Percentiles rank a stretch among this genome's conserved stretches.
Evolutionary conservation across 225 moss, liverwort and hornwort species (phyloP).

Genomic region (Polytrichum formosum): DNA sequence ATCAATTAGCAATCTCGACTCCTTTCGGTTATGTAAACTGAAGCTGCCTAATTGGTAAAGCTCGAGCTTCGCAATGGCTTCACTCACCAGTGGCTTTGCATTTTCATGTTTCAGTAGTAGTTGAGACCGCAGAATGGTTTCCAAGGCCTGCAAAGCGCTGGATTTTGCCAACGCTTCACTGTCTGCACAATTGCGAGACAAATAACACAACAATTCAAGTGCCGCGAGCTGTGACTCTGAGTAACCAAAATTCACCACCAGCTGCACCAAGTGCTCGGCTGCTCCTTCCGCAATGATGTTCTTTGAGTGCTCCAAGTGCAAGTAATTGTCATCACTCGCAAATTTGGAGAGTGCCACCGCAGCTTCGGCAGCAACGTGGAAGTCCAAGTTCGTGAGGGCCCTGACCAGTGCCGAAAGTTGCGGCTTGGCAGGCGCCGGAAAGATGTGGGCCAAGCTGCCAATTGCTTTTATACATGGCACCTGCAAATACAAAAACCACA

Average conservation of each 20-base stretch:
- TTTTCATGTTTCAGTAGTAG: conserved; percentile 42
- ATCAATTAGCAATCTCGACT: not conserved
- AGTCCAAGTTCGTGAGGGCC: conserved; percentile 36
- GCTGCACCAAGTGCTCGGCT: conserved; percentile 44
- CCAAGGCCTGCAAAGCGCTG: conserved; percentile 25
- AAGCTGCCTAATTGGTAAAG: conserved; percentile 49
- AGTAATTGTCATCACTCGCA: conserved; percentile 51
- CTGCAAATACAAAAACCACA: conserved; percentile 9
- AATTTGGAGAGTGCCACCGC: conserved; percentile 38
- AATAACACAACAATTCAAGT: conserved; percentile 46
- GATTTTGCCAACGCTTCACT: conserved; percentile 42
- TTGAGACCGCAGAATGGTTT: conserved; percentile 45
- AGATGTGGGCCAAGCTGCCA: conserved; percentile 45
- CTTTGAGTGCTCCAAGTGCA: conserved; percentile 60
- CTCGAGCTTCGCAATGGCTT: conserved; percentile 53
- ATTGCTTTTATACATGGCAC: conserved; percentile 47
- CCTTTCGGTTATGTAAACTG: conserved; percentile 12
- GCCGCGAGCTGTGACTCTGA: conserved; percentile 40
- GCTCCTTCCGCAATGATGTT: conserved; percentile 49
- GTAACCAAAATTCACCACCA: conserved; percentile 51
- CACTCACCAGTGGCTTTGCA: conserved; percentile 36
- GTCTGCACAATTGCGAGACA: conserved; percentile 41
- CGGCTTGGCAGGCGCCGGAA: conserved; percentile 46
- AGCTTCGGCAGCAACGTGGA: conserved; percentile 38
- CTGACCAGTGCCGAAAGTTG: conserved; percentile 35